Evolutionary conservation across 208 protist species (phyloP), one percentile per base, ranked within the genome.

Genomic region (Acanthamoeba sp.): DNA sequence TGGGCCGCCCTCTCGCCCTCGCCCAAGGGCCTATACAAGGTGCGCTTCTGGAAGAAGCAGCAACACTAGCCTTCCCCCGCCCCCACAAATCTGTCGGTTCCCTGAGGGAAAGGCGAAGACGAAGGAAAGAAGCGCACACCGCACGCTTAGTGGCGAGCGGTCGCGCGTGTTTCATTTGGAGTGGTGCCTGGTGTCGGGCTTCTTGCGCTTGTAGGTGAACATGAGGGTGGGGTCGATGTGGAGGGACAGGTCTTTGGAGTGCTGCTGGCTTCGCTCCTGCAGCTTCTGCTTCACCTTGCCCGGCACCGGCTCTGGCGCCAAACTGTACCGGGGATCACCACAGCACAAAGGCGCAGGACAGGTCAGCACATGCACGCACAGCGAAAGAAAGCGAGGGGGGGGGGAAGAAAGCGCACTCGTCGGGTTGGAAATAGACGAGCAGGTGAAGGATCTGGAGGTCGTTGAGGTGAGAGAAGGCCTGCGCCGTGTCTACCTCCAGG

Each of bases 121-220:
- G 16, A 59, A 27, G 18, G 22, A 27, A 59, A 20, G 52, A 59
- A 59, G 20, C 52, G 52, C n/a, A n/a, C n/a, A n/a, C n/a, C n/a
- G n/a, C n/a, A n/a, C n/a, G n/a, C n/a, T n/a, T n/a, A n/a, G n/a
- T n/a, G n/a, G n/a, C n/a, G n/a, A n/a, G n/a, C n/a, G n/a, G n/a
- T n/a, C n/a, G n/a, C n/a, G n/a, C n/a, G n/a, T n/a, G n/a, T n/a
- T 59, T 73, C 64, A 48, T 27, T 80, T 80, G 71, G 32, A 80
- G 71, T 80, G 38, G 71, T 80, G 36, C 71, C 20, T 80, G 71
- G 71, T 34, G 18, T 38, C 42, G 32, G 18, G 18, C 76, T 85
- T 85, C 85, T 91, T 91, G 57, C 55, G 52, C 85, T 91, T 91
- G 85, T 91, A 91, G 36, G 85, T 66, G 42, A 91, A 91, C 85